phyloP scores from a whole-genome alignment of 129 eudicot genomes.

The Deinandra increscens region DNA sequence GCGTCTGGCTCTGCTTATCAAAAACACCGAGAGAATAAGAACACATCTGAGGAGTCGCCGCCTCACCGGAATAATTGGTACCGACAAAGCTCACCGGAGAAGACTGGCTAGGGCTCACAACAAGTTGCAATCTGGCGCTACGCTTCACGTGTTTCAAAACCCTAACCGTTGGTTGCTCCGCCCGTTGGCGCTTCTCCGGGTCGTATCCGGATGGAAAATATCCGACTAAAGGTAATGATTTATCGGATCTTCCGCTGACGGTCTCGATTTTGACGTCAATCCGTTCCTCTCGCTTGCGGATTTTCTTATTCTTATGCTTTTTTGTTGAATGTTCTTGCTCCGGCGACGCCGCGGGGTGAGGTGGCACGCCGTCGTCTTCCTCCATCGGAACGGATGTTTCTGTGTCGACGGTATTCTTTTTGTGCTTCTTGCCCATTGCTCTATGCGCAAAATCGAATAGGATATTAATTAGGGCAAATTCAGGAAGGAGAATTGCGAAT shows the following conservation, averaged over 20 bases:
- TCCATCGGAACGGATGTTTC: conserved; percentile 4
- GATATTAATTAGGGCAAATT: too few relatives aligned
- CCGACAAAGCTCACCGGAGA: conserved; percentile 63
- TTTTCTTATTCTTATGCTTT: conserved; percentile 28
- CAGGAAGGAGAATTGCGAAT: not conserved
- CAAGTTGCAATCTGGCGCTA: conserved; percentile 49
- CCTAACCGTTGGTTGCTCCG: conserved; percentile 39
- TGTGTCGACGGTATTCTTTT: not conserved
- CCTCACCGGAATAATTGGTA: conserved; percentile 76
- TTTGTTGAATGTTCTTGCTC: conserved; percentile 18
- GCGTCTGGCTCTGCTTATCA: conserved; percentile 53
- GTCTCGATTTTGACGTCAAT: conserved; percentile 47
- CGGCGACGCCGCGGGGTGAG: not conserved
- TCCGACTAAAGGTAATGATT: conserved; percentile 62
- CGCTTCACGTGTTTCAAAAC: conserved; percentile 43
- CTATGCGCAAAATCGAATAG: not conserved
- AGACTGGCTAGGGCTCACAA: conserved; percentile 51
- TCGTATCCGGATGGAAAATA: conserved; percentile 68
- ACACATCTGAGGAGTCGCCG: conserved; percentile 55
- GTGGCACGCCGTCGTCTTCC: conserved; percentile 8
- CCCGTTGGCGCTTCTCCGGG: conserved; percentile 35
- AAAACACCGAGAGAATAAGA: conserved; percentile 68
- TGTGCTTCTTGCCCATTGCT: conserved; percentile 30
- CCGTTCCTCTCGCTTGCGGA: conserved; percentile 18
- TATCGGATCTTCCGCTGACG: conserved; percentile 32